Percentiles rank a stretch among this genome's conserved stretches.
phyloP scores from a whole-genome alignment of 1,139 yeast species.

The Saccharomycopsis hybrid region DNA sequence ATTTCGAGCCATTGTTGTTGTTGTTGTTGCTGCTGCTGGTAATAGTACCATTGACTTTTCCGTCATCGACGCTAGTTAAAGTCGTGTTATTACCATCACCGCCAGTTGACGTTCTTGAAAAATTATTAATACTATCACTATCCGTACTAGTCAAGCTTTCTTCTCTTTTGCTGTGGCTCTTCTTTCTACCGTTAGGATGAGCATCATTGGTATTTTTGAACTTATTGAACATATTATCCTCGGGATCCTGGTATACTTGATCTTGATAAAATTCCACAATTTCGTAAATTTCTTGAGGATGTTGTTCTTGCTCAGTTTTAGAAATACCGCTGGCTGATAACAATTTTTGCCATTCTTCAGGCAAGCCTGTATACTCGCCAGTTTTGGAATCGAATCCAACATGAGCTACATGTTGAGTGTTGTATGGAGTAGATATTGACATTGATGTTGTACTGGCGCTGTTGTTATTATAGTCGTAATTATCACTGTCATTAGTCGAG shows the following conservation, averaged over 20 bases:
- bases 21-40: not conserved
- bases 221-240: slow-evolving; percentile 67
- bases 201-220: slow-evolving; percentile 37
- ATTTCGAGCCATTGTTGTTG: not conserved
- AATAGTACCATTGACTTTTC: too few species aligned
- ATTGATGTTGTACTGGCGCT: slow-evolving; percentile 28
- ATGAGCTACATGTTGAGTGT: slow-evolving; percentile 86
- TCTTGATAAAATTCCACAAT: slow-evolving; percentile 85
- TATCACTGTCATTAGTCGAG: too few species aligned
- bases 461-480: not conserved
- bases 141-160: slow-evolving; percentile 6
- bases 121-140: slow-evolving; percentile 7
- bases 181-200: not conserved
- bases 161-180: not conserved
- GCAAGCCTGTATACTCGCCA: slow-evolving; percentile 86
- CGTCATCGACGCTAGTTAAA: too few species aligned
- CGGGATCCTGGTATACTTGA: slow-evolving; percentile 46
- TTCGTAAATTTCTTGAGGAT: slow-evolving; percentile 92
- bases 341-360: slow-evolving; percentile 84
- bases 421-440: slow-evolving; percentile 83
- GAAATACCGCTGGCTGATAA: slow-evolving; percentile 84
- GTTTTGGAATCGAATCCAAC: slow-evolving; percentile 82
- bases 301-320: slow-evolving; percentile 75
- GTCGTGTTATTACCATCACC: not conserved
- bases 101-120: not conserved